Conservation (phyloP, 2,329 filamentous ascomycete genomes). For the Ceratocystiopsis minuta region DNA sequence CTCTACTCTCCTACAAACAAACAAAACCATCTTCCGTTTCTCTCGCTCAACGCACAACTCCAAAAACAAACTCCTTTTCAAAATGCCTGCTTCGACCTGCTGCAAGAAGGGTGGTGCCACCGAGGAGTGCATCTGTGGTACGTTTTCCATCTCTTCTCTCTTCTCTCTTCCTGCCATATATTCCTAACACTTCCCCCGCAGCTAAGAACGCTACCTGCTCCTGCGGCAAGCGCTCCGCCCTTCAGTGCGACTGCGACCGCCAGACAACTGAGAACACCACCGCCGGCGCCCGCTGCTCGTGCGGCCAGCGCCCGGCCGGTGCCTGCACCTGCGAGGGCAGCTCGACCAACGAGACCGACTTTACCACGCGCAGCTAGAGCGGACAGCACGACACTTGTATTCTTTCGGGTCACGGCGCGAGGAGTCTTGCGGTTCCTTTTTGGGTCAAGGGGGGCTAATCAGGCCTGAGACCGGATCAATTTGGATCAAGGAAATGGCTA, state of each 20-base stretch:
- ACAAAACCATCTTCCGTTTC: neutral
- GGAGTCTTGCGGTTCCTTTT: no score
- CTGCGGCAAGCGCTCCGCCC: conserved; percentile 73
- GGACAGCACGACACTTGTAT: neutral
- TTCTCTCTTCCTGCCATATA: no score
- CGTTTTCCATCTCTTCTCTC: conserved; percentile 12
- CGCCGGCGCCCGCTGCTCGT: conserved; percentile 61
- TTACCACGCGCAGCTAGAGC: conserved; percentile 48
- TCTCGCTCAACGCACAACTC: neutral
- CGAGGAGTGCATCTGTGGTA: conserved; percentile 40
- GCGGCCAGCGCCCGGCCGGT: conserved; percentile 61
- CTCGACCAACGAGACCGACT: conserved; percentile 58
- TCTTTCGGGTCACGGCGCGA: no score
- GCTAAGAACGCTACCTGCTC: conserved; percentile 59
- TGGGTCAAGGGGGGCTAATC: no score
- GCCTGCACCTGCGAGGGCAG: conserved; percentile 65
- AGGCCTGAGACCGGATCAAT: no score
- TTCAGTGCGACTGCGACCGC: conserved; percentile 74
- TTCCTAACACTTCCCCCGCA: conserved; percentile 12
- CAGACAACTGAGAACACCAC: conserved; percentile 57
- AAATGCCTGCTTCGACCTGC: conserved; percentile 27
- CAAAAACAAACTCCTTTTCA: no score
- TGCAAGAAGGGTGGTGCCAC: conserved; percentile 31
- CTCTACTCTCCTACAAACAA: no score
- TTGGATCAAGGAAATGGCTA: no score